Evolutionary conservation across 2,329 filamentous ascomycete genomes (phyloP), one percentile per base, ranked within the genome.

Genomic region (Leptographium wingfieldii): DNA sequence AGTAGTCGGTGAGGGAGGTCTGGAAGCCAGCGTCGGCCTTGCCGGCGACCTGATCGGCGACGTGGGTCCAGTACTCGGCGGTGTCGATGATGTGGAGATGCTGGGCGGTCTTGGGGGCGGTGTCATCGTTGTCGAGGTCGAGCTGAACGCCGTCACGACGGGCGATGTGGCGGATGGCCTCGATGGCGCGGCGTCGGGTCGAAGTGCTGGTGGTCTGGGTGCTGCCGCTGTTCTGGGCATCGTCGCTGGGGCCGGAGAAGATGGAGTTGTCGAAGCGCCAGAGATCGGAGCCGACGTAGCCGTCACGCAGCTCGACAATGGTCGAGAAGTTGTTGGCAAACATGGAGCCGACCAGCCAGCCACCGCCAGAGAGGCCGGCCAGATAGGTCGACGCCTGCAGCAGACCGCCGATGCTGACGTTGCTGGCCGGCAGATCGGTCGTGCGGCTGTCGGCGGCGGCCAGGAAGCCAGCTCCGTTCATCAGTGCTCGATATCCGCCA

Each of bases 321-420:
- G 85, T 83, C 11, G 84, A 87, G 69, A 90, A 95, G 74, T 95
- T 95, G 77, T 96, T 96, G 66, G 84, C 76, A 68, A 83, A 92
- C 11, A 95, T 75, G 59, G 86, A 90, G n/a, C 89, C 88, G 5
- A 95, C 81, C 22, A 95, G 77, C 91, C 91, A 95, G 57, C 85
- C 83, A 59, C 90, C 90, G 35, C 91, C 90, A 9, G 88, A 92
- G 3, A 95, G 77, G 10, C 89, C 90, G 2, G 89, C 79, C 14
- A 95, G 71, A 69, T 95, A 96, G 0, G 90, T 95, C 0, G 88
- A 73, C 3, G 87, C 80, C 74, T 96, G 91, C 63, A 96, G 75
- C 64, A 95, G 73, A 4, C 91, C 91, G 57, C 90, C 88, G 29
- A 96, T 76, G 58, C 90, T 87, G 4, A 88, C 88, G 3, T 73